Conservation (phyloP, 2,329 filamentous ascomycete genomes). For the Stemphylium lycopersici region DNA sequence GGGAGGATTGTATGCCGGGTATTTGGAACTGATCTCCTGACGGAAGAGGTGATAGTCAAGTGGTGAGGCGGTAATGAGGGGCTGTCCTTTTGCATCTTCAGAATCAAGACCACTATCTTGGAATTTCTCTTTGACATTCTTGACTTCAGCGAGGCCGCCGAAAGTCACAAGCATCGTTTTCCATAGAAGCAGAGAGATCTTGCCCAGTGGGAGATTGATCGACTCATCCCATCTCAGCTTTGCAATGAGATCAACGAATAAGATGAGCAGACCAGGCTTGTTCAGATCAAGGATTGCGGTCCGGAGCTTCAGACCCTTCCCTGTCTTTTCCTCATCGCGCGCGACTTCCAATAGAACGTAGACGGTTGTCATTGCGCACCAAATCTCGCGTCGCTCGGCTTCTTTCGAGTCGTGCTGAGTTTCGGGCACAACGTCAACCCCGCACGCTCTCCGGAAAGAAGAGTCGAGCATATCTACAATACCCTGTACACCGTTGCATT, state of each 20-base stretch:
- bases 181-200: constrained; percentile 82
- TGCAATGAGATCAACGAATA: constrained; percentile 67
- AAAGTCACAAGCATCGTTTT: constrained; percentile 88
- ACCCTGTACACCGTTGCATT: constrained; percentile 48
- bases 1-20: constrained; percentile 93
- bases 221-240: constrained; percentile 62
- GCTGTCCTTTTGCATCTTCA: constrained; percentile 66
- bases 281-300: constrained; percentile 38
- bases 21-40: constrained; percentile 96
- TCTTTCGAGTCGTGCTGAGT: constrained; percentile 44
- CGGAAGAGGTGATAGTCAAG: constrained; percentile 96
- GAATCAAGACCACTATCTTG: constrained; percentile 63
- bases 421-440: constrained; percentile 30
- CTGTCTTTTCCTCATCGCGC: constrained; percentile 43
- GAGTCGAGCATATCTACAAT: constrained; percentile 50
- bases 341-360: constrained; percentile 58
- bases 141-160: constrained; percentile 76
- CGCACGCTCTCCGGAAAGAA: constrained; percentile 42
- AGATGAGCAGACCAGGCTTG: constrained; percentile 70
- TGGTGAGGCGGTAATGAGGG: constrained; percentile 89
- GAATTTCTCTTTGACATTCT: constrained; percentile 74
- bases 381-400: constrained; percentile 52
- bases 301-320: constrained; percentile 60
- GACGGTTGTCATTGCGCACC: constrained; percentile 57
- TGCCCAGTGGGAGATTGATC: constrained; percentile 63